These are phyloP conservation scores for Alternaria sp. DNA, from an alignment of 2,329 filamentous ascomycete genomes.

Conservation along the genomic window DNA sequence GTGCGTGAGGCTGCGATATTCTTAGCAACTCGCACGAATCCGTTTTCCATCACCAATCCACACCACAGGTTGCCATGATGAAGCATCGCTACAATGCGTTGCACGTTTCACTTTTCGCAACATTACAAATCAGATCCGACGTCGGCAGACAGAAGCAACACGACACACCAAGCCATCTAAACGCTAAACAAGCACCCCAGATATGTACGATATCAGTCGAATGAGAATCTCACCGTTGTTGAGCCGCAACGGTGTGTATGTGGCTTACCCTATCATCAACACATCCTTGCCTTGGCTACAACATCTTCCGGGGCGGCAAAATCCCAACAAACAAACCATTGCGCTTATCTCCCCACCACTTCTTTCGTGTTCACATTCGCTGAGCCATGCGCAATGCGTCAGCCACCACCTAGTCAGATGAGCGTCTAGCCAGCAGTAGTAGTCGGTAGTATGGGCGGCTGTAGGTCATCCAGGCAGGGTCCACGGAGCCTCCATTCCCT, in stretches of 20 bases:
- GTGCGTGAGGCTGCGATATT: constrained; percentile 7
- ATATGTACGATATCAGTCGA: constrained; percentile 5
- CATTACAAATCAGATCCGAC: not conserved
- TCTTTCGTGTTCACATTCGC: not conserved
- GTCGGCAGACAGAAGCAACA: not conserved
- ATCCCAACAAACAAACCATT: constrained; percentile 20
- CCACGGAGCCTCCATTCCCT: constrained; percentile 3
- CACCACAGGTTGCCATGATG: not conserved
- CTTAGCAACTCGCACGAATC: constrained; percentile 8
- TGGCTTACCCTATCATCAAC: constrained; percentile 7
- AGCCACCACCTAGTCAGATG: constrained; percentile 7
- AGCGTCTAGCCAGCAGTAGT: constrained; percentile 1
- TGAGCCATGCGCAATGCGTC: not conserved
- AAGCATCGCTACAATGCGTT: not conserved
- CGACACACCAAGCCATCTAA: constrained; percentile 2
- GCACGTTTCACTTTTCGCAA: not conserved
- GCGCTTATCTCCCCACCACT: constrained; percentile 11
- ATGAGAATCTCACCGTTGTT: constrained; percentile 18
- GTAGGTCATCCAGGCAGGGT: constrained; percentile 10
- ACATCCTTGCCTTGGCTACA: constrained; percentile 5
- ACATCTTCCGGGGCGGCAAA: constrained; percentile 18
- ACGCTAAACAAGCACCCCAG: not conserved
- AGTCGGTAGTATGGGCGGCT: constrained; percentile 4
- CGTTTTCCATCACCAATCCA: not conserved
- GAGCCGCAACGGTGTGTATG: constrained; percentile 17